Base-by-base conservation (phyloP, 139 green algal species). In the Chlorella sp. region DNA sequence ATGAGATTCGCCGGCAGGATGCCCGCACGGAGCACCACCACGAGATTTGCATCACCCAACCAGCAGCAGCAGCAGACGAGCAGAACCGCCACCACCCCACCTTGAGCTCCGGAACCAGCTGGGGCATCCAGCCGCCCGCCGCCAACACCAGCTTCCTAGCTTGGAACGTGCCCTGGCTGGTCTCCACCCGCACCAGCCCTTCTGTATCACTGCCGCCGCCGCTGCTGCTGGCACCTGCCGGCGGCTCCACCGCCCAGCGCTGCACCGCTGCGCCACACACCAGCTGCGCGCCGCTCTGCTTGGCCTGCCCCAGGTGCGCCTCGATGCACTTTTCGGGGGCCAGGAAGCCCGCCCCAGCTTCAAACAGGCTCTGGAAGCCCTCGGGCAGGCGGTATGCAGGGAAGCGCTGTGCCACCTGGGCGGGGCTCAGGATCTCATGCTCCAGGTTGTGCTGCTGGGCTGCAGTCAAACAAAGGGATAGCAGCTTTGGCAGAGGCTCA, bases 61-160 rank as follows among this genome's bases (percentile, higher is more conserved):
- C 26, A 69, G 63, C 63, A 4, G 28, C 70, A 7, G 7, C 70
- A n/a, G 12, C 23, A 0, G 1, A 23, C n/a, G n/a, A n/a, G n/a
- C n/a, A n/a, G n/a, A n/a, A n/a, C 32, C 32, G 32, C 25, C 70
- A n/a, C 44, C 15, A 36, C 0, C 57, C 34, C 41, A 93, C 92
- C 88, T 91, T 82, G 30, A 96, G 82, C 62, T 94, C 85, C 12
- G 94, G 94, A 38, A 97, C 88, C 68, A 96, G 72, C 30, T 91
- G 30, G 3, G 86, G 57, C 25, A 95, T 93, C 94, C 94, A 97
- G 0, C 92, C 83, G 0, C 94, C 94, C 0, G 88, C 79, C 5
- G 87, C 71, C 57, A 97, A 44, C 28, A 97, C 89, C 63, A 95
- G 78, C 44, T 86, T 65, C 39, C 44, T 41, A 9, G 63, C 78